Evolutionary conservation across 2,329 filamentous ascomycete genomes (phyloP).

Genomic region (Geosmithia flava): DNA sequence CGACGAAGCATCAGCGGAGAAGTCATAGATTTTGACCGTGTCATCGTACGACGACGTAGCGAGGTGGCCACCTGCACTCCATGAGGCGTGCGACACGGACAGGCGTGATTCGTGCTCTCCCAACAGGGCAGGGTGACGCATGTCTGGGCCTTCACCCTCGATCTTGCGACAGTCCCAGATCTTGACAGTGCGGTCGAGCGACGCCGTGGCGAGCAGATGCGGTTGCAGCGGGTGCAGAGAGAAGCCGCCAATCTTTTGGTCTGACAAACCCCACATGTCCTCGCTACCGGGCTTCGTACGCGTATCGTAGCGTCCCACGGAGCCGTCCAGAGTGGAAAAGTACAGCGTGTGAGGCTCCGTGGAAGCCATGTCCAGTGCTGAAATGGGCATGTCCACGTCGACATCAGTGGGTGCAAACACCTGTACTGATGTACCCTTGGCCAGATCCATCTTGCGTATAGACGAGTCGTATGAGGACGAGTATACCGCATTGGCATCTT

Average conservation of each 20-base stretch:
- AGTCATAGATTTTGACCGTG: constrained; percentile 84
- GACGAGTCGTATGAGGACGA: constrained; percentile 89
- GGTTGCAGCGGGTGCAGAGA: constrained; percentile 68
- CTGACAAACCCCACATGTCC: constrained; percentile 64
- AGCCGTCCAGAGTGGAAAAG: constrained; percentile 78
- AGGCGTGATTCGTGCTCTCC: constrained; percentile 74
- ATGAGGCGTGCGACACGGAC: constrained; percentile 86
- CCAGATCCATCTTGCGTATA: constrained; percentile 74
- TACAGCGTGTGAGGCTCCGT: constrained; percentile 63
- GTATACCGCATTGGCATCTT: constrained; percentile 63
- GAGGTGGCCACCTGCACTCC: constrained; percentile 72
- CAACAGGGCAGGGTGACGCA: constrained; percentile 53
- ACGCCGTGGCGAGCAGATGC: constrained; percentile 79
- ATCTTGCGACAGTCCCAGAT: constrained; percentile 89
- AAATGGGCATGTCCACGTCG: constrained; percentile 65
- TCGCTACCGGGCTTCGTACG: constrained; percentile 40
- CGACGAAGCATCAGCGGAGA: constrained; percentile 39
- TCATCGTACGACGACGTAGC: constrained; percentile 94
- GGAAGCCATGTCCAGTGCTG: constrained; percentile 66
- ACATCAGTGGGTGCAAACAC: constrained; percentile 64
- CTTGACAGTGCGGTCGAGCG: constrained; percentile 77
- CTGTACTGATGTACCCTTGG: constrained; percentile 67
- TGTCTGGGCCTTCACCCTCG: constrained; percentile 41
- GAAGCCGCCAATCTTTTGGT: constrained; percentile 95
- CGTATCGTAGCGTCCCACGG: constrained; percentile 70